Conservation (phyloP, 2,329 filamentous ascomycete species). For the Didymellaceae sp. region DNA sequence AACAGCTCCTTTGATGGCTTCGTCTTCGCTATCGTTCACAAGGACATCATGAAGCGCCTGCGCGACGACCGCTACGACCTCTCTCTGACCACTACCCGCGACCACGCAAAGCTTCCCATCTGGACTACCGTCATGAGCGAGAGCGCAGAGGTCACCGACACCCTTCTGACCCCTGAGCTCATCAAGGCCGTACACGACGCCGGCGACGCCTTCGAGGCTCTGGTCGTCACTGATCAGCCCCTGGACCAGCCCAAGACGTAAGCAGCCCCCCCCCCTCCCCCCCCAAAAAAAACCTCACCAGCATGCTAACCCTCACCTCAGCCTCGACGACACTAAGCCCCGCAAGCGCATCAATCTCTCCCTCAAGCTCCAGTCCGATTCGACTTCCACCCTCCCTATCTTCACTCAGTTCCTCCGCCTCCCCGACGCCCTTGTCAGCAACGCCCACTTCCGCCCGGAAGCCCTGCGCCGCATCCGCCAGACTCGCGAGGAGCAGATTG, state of each 20-base stretch:
- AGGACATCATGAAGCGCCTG: constrained; percentile 87
- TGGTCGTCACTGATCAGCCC: constrained; percentile 90
- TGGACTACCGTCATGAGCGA: constrained; percentile 98
- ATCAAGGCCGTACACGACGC: constrained; percentile 78
- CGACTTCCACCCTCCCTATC: constrained; percentile 72
- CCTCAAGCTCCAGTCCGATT: constrained; percentile 66
- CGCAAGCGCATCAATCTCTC: constrained; percentile 87
- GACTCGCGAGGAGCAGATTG: constrained; percentile 80
- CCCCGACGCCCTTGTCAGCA: constrained; percentile 78
- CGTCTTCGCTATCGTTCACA: constrained; percentile 95
- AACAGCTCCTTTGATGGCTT: constrained; percentile 82
- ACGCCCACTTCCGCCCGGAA: constrained; percentile 85
- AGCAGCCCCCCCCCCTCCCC: constrained; percentile 44
- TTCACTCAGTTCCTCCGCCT: constrained; percentile 84
- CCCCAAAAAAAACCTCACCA: not conserved
- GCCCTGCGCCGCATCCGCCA: constrained; percentile 82
- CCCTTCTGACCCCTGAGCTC: constrained; percentile 85
- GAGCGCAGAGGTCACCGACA: constrained; percentile 91
- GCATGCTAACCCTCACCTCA: constrained; percentile 47
- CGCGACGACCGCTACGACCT: constrained; percentile 94
- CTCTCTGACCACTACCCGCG: constrained; percentile 91
- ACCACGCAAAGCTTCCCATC: constrained; percentile 83
- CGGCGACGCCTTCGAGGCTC: constrained; percentile 77
- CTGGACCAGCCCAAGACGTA: constrained; percentile 84
- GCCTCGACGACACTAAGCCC: constrained; percentile 80